phyloP scores from a whole-genome alignment of 1,284 basidiomycete genomes.

The Trichosporon ovoides region DNA sequence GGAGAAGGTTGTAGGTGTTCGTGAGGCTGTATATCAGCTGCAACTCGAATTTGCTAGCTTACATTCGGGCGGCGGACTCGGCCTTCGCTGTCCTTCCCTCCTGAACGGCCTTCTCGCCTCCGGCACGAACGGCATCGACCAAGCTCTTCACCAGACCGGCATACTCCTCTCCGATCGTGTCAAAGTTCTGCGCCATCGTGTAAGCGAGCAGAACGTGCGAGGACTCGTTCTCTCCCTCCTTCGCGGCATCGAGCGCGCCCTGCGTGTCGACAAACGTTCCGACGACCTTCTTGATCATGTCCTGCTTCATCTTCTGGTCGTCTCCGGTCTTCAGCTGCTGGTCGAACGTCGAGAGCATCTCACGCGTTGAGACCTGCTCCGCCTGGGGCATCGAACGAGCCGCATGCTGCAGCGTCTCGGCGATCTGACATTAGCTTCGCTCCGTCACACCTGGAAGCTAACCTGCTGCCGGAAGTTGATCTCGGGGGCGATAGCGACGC shows the following conservation, averaged over 20 bases:
- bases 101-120: conserved; percentile 32
- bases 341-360: conserved; percentile 63
- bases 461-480: conserved; percentile 85
- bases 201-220: conserved; percentile 24
- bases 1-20: conserved; percentile 79
- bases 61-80: conserved; percentile 46
- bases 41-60: conserved; percentile 16
- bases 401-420: conserved; percentile 56
- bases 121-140: conserved; percentile 37
- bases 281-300: conserved; percentile 37
- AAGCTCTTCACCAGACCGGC: conserved; percentile 31
- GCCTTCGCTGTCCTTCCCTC: conserved; percentile 30
- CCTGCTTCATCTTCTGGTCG: conserved; percentile 54
- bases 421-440: conserved; percentile 13
- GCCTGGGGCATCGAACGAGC: conserved; percentile 59
- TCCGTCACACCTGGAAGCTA: too few species aligned
- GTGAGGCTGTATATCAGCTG: conserved; percentile 58
- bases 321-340: conserved; percentile 56
- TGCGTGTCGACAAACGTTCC: conserved; percentile 35
- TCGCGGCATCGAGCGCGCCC: conserved; percentile 41
- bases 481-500: conserved; percentile 77
- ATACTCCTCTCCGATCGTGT: conserved; percentile 29
- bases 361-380: conserved; percentile 59
- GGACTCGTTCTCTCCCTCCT: conserved; percentile 30
- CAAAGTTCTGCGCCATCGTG: conserved; percentile 30